Percentiles rank a stretch among this genome's conserved stretches.
phyloP scores from a whole-genome alignment of 345 rosid genomes.

The Crucihimalaya himalaica region DNA sequence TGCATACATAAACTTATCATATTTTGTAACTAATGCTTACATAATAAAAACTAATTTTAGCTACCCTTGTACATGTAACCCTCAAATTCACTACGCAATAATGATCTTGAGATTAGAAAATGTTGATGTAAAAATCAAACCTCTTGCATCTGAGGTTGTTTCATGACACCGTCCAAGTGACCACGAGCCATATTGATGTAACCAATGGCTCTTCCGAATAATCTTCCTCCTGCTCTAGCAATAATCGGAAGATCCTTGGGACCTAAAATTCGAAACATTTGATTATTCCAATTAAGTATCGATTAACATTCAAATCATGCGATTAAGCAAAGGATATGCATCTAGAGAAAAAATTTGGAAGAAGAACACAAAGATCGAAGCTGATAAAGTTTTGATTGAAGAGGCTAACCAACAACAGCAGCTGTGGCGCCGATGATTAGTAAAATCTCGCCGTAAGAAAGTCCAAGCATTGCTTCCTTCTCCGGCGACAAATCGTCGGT shows the following conservation, averaged over 20 bases:
- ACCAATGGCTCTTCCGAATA: conserved; percentile 78
- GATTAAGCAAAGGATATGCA: not conserved
- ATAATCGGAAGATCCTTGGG: conserved; percentile 81
- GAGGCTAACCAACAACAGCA: conserved; percentile 59
- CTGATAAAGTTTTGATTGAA: not conserved
- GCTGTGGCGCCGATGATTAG: conserved; percentile 64
- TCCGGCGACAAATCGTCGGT: conserved; percentile 18
- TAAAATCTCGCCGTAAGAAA: conserved; percentile 73
- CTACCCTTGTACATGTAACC: not conserved
- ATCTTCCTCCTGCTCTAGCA: conserved; percentile 77
- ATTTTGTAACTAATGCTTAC: not conserved
- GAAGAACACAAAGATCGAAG: not conserved
- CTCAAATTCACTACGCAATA: not conserved
- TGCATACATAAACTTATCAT: not conserved
- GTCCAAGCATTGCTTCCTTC: conserved; percentile 52
- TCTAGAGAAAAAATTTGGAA: not conserved
- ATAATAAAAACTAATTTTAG: not conserved
- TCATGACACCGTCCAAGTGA: conserved; percentile 78
- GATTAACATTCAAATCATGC: not conserved
- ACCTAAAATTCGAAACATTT: conserved; percentile 38
- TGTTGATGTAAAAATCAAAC: conserved; percentile 33
- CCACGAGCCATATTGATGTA: conserved; percentile 87
- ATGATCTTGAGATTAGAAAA: not conserved
- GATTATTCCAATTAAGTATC: not conserved
- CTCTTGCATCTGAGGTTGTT: conserved; percentile 92